These are phyloP conservation scores for Circinella umbellata DNA, from an alignment of 371 early-diverging fungal species.

Conservation along the genomic window DNA sequence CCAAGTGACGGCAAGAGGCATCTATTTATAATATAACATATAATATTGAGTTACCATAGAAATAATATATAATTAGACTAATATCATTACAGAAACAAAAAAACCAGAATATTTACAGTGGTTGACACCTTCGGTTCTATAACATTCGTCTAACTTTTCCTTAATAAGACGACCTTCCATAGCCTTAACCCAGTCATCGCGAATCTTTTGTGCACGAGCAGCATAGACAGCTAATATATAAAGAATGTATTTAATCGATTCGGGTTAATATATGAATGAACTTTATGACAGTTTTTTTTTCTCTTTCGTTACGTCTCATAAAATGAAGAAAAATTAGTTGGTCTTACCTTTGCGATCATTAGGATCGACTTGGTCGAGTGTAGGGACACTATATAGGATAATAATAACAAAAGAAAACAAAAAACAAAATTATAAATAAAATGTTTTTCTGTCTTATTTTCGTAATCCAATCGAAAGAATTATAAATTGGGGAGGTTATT, in stretches of 20 bases:
- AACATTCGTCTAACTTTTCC: slow-evolving; percentile 78
- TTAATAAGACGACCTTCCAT: slow-evolving; percentile 83
- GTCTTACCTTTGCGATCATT: slow-evolving; percentile 50
- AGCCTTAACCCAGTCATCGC: slow-evolving; percentile 84
- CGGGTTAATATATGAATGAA: background rate
- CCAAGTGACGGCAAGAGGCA: slow-evolving; percentile 51
- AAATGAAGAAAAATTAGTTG: background rate
- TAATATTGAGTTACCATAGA: too few species aligned
- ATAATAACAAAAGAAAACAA: too few species aligned
- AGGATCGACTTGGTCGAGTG: slow-evolving; percentile 51
- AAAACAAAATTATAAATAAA: too few species aligned
- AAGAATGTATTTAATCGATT: background rate
- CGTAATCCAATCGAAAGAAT: too few species aligned
- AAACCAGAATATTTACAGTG: slow-evolving; percentile 54
- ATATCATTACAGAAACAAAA: background rate
- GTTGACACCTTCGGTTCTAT: slow-evolving; percentile 83
- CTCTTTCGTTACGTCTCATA: too few species aligned
- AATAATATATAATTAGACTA: background rate
- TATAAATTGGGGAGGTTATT: too few species aligned
- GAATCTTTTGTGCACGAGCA: slow-evolving; percentile 77
- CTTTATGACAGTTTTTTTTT: background rate
- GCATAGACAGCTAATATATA: slow-evolving; percentile 64
- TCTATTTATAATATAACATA: slow-evolving; percentile 22
- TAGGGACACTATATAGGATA: slow-evolving; percentile 41
- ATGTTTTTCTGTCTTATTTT: too few species aligned